A percentile compares a stretch with the other conserved stretches of the same genome.
phyloP scores from a whole-genome alignment of 805 yeast species.

The Torulaspora maleeae region DNA sequence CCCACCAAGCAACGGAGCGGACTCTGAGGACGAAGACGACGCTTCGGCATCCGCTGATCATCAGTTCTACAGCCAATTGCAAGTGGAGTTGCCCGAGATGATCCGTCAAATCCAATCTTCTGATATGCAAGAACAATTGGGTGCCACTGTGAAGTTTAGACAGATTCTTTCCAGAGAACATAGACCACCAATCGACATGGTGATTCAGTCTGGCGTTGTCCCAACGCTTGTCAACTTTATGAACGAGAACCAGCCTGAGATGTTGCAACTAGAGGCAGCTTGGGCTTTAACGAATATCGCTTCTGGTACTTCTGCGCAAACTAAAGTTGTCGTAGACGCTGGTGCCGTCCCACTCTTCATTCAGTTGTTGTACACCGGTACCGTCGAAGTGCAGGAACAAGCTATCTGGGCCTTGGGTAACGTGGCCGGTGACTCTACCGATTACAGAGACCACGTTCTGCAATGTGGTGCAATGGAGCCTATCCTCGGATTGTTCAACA shows the following conservation, averaged over 20 bases:
- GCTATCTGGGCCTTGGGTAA: conserved; percentile 99
- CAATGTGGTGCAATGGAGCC: conserved; percentile 85
- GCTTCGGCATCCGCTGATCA: conserved; percentile 37
- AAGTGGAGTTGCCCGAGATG: conserved; percentile 77
- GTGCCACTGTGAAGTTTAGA: conserved; percentile 89
- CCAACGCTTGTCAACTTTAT: conserved; percentile 85
- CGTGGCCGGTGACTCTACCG: conserved; percentile 95
- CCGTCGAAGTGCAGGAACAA: conserved; percentile 92
- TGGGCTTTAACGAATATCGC: conserved; percentile 99
- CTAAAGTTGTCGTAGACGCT: conserved; percentile 82
- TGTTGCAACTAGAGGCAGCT: conserved; percentile 94
- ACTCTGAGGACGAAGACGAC: conserved; percentile 49
- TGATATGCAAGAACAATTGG: conserved; percentile 74
- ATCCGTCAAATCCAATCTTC: conserved; percentile 70
- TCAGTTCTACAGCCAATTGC: conserved; percentile 45
- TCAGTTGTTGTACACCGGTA: conserved; percentile 68
- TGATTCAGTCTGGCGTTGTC: conserved; percentile 89
- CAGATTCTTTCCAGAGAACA: conserved; percentile 90
- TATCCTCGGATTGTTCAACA: conserved; percentile 68
- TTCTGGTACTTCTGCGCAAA: conserved; percentile 86
- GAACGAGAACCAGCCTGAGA: conserved; percentile 69
- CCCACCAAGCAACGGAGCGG: conserved; percentile 44
- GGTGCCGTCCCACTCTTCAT: conserved; percentile 94
- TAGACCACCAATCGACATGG: conserved; percentile 93
- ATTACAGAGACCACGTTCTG: conserved; percentile 84